Base-by-base conservation (phyloP, 306 rosid species). In the Lablab purpureus region DNA sequence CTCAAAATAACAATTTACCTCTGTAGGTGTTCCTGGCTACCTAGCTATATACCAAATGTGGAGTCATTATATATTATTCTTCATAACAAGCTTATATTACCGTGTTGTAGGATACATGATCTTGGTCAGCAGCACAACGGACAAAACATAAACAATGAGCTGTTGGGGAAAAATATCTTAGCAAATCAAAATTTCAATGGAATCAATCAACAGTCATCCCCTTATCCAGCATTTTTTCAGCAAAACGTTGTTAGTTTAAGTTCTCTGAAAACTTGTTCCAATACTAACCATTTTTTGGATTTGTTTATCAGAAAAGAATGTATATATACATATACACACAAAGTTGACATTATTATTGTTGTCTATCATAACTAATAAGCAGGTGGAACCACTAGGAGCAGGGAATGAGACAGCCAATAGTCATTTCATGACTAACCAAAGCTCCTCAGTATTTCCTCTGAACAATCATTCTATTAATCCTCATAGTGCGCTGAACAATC, bases 211-310 rank as follows among this genome's bases (percentile, higher is more conserved):
- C 76, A 55, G 0, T 0, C 75, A 12, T 68, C 45, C 32, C 23
- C 34, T 9, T 47, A 30, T 63, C 46, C 76, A 28, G 0, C 43
- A 5, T 21, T 58, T 4, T 6, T 28, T 30, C 54, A 43, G 13
- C 50, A 34, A 81, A 81, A 56, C 17, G 45, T 25, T 2, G 80
- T 81, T 34, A 81, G 76, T 28, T 14, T 19, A 65, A 27, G 32
- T 19, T 27, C 40, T 19, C 45, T 12, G 22, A 21, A 67, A n/a
- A 52, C 55, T 45, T 46, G 22, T 71, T 47, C 32, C 22, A 12
- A 17, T 40, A 37, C 25, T 34, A 6, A 34, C 37, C 40, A n/a
- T 49, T 14, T 62, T 52, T 72, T 50, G n/a, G n/a, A n/a, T n/a
- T n/a, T n/a, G n/a, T n/a, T n/a, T n/a, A n/a, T n/a, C n/a, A n/a